Percentiles rank a stretch among this genome's conserved stretches.
Conservation (phyloP, 495 filamentous ascomycete genomes). For the Venustampulla echinocandica region DNA sequence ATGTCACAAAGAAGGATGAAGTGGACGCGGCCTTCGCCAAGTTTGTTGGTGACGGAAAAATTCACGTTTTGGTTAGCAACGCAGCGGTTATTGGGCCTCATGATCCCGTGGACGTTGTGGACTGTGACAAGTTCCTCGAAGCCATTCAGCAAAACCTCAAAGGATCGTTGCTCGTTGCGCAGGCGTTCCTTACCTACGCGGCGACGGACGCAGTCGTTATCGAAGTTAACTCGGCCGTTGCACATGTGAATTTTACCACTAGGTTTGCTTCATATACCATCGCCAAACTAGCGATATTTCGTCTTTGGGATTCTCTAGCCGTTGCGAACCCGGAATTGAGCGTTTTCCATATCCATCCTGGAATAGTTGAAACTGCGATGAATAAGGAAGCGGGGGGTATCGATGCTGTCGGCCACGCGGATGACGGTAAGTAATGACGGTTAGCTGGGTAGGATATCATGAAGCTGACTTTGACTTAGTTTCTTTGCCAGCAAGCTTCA, state of each 20-base stretch:
- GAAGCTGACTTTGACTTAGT: conserved; percentile 13
- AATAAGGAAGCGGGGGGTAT: conserved; percentile 30
- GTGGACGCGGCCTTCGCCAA: conserved; percentile 27
- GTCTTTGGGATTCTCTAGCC: conserved; percentile 33
- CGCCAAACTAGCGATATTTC: conserved; percentile 34
- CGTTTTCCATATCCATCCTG: conserved; percentile 41
- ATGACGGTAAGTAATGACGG: conserved; percentile 30
- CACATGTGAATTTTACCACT: conserved; percentile 30
- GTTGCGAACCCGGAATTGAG: conserved; percentile 29
- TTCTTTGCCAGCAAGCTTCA: conserved; percentile 27
- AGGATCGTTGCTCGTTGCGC: conserved; percentile 30
- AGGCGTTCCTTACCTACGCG: conserved; percentile 34
- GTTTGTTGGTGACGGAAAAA: conserved; percentile 27
- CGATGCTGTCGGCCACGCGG: conserved; percentile 26
- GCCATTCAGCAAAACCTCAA: conserved; percentile 30
- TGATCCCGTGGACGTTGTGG: conserved; percentile 24
- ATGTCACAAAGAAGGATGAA: conserved; percentile 33
- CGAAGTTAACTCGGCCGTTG: conserved; percentile 29
- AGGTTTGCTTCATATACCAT: conserved; percentile 29
- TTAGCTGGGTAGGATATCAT: conserved; percentile 7
- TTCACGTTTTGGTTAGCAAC: conserved; percentile 26
- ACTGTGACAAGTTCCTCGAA: conserved; percentile 27
- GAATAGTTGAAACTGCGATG: conserved; percentile 36
- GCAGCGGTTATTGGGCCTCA: conserved; percentile 27
- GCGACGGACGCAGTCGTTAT: conserved; percentile 30